These are phyloP conservation scores for Phycomyces blakesleeanus DNA, from an alignment of 192 early-diverging fungal genomes.

Conservation along the genomic window DNA sequence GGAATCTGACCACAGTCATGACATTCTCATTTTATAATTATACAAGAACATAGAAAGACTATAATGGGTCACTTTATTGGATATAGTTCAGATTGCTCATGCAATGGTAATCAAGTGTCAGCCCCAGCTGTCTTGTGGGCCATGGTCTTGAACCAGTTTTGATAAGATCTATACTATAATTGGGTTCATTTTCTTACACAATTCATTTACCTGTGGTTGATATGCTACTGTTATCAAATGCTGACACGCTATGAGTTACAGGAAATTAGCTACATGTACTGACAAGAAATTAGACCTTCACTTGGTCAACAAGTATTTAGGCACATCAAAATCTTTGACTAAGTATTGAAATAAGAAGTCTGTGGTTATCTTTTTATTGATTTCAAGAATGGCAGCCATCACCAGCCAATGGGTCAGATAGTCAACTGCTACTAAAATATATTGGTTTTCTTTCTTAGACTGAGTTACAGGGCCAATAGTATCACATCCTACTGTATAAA, in stretches of 20 bases:
- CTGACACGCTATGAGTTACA: not conserved
- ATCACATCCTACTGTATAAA: slow-evolving; percentile 15
- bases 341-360: slow-evolving; percentile 2
- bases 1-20: not conserved
- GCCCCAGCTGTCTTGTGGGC: not conserved
- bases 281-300: slow-evolving; percentile 15
- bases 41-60: slow-evolving; percentile 9
- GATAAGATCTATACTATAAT: slow-evolving; percentile 17
- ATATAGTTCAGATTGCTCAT: slow-evolving; percentile 9
- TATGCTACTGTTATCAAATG: slow-evolving; percentile 12
- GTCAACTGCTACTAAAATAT: slow-evolving; percentile 26
- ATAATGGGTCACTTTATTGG: slow-evolving; percentile 11
- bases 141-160: slow-evolving; percentile 6
- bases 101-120: not conserved
- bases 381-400: slow-evolving; percentile 1
- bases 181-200: slow-evolving; percentile 19
- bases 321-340: slow-evolving; percentile 3
- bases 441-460: slow-evolving; percentile 1
- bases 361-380: not conserved
- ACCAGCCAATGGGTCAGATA: slow-evolving; percentile 28
- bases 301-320: slow-evolving; percentile 14
- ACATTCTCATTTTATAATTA: slow-evolving; percentile 14
- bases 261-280: not conserved
- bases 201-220: slow-evolving; percentile 19
- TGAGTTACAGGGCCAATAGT: slow-evolving; percentile 1